Conservation (phyloP, 331 rosid genomes). For the Saraca asoca region DNA sequence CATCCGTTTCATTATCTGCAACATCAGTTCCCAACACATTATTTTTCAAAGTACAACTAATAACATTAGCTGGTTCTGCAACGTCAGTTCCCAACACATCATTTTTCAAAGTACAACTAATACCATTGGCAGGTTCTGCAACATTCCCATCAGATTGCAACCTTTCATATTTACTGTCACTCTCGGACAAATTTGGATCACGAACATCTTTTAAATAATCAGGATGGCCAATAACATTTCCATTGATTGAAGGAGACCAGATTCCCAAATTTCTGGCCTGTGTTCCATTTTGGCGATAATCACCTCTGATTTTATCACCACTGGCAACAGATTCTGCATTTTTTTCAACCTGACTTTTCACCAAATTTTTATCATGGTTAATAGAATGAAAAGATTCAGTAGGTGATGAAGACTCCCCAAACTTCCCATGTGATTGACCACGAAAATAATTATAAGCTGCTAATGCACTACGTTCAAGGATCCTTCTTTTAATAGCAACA, state of each 20-base stretch:
- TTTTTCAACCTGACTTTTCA: conserved; percentile 50
- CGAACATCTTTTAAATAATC: conserved; percentile 28
- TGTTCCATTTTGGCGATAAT: conserved; percentile 28
- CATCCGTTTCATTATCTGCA: conserved; percentile 33
- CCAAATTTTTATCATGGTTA: conserved; percentile 44
- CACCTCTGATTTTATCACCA: conserved; percentile 33
- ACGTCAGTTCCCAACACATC: conserved; percentile 39
- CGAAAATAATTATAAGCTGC: conserved; percentile 66
- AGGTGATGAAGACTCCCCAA: conserved; percentile 44
- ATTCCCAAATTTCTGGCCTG: conserved; percentile 33
- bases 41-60: conserved; percentile 37
- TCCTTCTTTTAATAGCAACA: conserved; percentile 58
- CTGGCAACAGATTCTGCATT: conserved; percentile 35
- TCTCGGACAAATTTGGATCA: conserved; percentile 35
- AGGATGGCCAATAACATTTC: conserved; percentile 33
- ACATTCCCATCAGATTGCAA: conserved; percentile 27
- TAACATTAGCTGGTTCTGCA: conserved; percentile 34
- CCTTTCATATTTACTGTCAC: conserved; percentile 42
- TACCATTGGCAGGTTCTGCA: conserved; percentile 34
- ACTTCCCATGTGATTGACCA: conserved; percentile 49
- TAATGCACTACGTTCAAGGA: conserved; percentile 67
- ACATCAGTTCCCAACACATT: conserved; percentile 38
- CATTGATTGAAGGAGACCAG: conserved; percentile 33
- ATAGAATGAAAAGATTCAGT: conserved; percentile 36
- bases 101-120: conserved; percentile 37